phyloP scores from a whole-genome alignment of 2,329 filamentous ascomycete species.

The Endothia cerciana region DNA sequence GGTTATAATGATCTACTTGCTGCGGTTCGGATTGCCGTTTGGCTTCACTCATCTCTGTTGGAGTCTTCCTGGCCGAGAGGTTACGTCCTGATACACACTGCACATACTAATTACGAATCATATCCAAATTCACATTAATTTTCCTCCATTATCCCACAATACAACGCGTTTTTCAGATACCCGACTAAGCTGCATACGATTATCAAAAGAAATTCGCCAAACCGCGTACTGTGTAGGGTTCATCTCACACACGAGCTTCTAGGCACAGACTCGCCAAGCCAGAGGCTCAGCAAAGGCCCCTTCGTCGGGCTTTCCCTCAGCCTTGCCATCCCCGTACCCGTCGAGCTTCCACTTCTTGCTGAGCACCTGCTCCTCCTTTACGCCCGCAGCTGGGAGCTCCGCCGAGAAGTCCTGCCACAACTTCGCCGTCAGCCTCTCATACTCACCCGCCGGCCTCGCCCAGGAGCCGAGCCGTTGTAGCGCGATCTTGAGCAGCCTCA shows the following conservation, averaged over 20 bases:
- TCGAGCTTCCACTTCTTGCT: constrained; percentile 11
- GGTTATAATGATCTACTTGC: no score
- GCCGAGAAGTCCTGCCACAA: background rate
- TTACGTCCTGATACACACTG: no score
- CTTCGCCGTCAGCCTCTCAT: constrained; percentile 11
- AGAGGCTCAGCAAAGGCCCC: background rate
- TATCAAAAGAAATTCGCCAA: no score
- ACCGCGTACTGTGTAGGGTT: no score
- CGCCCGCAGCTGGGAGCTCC: background rate
- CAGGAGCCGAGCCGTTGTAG: constrained; percentile 9
- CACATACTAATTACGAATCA: background rate
- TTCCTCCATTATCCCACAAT: no score
- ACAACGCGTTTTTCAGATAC: no score
- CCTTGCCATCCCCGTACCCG: constrained; percentile 4
- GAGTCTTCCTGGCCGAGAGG: no score
- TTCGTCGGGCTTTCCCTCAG: background rate
- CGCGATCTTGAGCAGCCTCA: constrained; percentile 10
- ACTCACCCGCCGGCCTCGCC: constrained; percentile 9
- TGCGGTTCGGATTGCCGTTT: no score
- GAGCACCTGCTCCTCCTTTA: constrained; percentile 14
- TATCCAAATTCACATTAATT: background rate
- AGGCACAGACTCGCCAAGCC: background rate
- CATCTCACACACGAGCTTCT: background rate
- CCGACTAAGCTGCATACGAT: background rate
- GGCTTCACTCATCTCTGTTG: no score